Percentiles rank a stretch among this genome's conserved stretches.
Conservation (phyloP, 306 rosid species). For the Gastrolobium bilobum region DNA sequence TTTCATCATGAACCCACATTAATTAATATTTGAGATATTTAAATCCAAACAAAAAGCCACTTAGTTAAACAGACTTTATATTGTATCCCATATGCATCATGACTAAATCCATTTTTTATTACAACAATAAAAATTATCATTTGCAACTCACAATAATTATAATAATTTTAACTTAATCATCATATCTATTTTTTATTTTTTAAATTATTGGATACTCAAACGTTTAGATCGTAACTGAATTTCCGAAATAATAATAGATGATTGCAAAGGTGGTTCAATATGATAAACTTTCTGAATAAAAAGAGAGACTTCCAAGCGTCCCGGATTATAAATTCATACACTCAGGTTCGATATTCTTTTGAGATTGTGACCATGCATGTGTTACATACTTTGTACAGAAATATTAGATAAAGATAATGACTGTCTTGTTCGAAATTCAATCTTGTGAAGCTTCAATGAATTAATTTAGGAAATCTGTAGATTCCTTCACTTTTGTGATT, state of each 20-base stretch:
- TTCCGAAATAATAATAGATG: constrained; percentile 59
- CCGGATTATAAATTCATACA: background rate
- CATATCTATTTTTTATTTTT: no score
- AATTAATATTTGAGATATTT: no score
- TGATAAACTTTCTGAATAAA: constrained; percentile 41
- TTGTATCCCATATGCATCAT: no score
- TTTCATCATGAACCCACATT: no score
- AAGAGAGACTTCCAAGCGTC: constrained; percentile 29
- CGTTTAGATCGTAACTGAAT: constrained; percentile 57
- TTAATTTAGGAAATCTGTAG: background rate
- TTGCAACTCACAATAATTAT: no score
- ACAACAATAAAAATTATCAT: no score
- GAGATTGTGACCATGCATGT: constrained; percentile 3
- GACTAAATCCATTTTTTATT: no score
- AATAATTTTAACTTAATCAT: no score
- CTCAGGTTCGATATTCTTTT: constrained; percentile 22
- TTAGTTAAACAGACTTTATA: no score
- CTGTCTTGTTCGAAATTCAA: background rate
- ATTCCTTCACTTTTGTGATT: background rate
- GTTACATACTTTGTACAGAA: background rate
- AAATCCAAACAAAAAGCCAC: no score
- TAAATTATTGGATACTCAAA: constrained; percentile 59
- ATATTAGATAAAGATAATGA: background rate
- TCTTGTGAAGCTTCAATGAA: constrained; percentile 7
- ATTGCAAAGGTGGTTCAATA: constrained; percentile 51